Base-by-base conservation (phyloP, 805 yeast species). In the Torulaspora indica region DNA sequence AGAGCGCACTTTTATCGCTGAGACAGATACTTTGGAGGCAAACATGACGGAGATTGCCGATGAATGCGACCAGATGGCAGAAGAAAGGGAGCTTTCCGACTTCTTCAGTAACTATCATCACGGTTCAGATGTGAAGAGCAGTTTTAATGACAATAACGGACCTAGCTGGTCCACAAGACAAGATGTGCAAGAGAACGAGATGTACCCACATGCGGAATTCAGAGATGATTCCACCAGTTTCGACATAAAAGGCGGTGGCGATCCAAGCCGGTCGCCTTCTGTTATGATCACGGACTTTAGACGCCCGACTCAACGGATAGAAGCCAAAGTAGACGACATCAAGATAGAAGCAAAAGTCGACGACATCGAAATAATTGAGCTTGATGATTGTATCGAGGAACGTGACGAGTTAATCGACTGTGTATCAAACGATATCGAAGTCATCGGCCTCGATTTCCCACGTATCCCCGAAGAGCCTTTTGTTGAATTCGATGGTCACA, bases 401-500 rank as follows among this genome's bases (percentile, higher is more conserved):
- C 12, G 15, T 10, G 37, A 20, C 27, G 14, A 22, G 27, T 2
- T 13, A 8, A 9, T 12, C 28, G 28, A 12, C 8, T 12, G 27
- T 12, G 8, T 12, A 2, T 13, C 23, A 13, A 25, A 34, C 15
- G 31, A 23, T n/a, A 32, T 25, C 13, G 43, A 34, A 31, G 22
- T 40, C 10, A 12, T 27, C 18, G 43, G 24, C 5, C 20, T 29
- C 3, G 35, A 35, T 14, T 9, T 12, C 20, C 7, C 20, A 17
- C 13, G 24, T 15, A 10, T 18, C 15, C 33, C 15, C 6, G 34
- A 28, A n/a, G 35, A 34, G 10, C 35, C 43, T 12, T n/a, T 34
- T 25, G 43, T 40, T 34, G 43, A 40, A 13, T 40, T 40, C 12
- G 43, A 40, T 22, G 43, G 43, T 22, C n/a, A 33, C 27, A 40